Conservation (phyloP, 139 green algal genomes). For the Coelastrella sp. region DNA sequence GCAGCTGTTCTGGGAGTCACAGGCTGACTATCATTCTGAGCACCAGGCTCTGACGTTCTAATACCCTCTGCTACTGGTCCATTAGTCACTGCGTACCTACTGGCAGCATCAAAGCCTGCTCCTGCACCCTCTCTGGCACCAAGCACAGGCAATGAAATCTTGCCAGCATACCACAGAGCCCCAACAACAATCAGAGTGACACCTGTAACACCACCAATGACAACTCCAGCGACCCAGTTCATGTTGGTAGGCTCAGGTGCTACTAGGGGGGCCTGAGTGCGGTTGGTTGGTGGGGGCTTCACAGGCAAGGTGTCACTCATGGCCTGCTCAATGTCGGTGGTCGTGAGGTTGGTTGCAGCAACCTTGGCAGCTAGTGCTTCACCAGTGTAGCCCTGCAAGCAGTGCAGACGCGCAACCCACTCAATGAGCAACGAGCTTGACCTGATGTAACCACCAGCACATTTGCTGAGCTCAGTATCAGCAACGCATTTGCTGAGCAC, state of each 20-base stretch:
- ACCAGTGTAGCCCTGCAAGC: not conserved
- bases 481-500: not conserved
- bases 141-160: not conserved
- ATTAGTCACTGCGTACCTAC: not conserved
- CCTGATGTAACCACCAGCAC: too few relatives aligned
- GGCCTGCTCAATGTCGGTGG: not conserved
- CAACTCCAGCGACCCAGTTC: slow-evolving; percentile 7
- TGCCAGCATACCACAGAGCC: not conserved
- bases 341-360: not conserved
- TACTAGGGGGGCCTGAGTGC: not conserved
- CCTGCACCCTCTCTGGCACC: not conserved
- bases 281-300: not conserved
- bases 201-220: not conserved
- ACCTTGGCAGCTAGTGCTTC: not conserved
- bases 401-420: too few relatives aligned
- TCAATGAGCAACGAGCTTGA: too few relatives aligned
- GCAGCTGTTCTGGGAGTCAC: not conserved
- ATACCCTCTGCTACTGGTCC: not conserved
- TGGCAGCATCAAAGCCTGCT: not conserved
- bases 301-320: not conserved
- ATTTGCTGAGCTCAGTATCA: not conserved
- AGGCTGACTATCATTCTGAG: not conserved
- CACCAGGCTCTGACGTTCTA: not conserved
- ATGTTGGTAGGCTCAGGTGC: not conserved
- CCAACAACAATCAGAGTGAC: not conserved